These are phyloP conservation scores for Pilasporangium apinafurcum DNA, from an alignment of 352 stramenopile genomes.

Conservation along the genomic window DNA sequence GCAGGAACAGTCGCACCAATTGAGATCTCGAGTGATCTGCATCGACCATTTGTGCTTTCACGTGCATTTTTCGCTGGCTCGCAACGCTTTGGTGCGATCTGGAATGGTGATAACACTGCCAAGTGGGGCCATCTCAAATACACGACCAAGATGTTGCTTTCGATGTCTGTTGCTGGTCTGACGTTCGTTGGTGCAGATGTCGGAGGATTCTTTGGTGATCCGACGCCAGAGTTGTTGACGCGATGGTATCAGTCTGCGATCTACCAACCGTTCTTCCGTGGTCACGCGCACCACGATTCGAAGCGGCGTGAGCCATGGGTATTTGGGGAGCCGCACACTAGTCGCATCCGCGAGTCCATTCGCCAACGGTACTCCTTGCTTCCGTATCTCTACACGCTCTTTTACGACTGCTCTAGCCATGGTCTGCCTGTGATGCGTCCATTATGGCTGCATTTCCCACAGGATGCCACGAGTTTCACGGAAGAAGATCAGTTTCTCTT, in stretches of 20 bases:
- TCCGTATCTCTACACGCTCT: conserved; percentile 94
- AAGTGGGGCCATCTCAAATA: conserved; percentile 96
- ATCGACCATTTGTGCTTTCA: conserved; percentile 97
- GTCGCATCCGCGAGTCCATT: conserved; percentile 85
- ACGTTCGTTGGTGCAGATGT: conserved; percentile 98
- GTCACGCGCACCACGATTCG: conserved; percentile 99
- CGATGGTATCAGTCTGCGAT: conserved; percentile 94
- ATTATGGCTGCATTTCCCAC: conserved; percentile 95
- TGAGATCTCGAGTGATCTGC: conserved; percentile 43
- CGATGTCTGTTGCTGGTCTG: conserved; percentile 93
- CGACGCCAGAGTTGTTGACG: conserved; percentile 94
- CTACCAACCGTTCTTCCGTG: conserved; percentile 98
- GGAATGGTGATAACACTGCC: conserved; percentile 97
- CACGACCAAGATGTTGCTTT: conserved; percentile 96
- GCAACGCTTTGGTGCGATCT: conserved; percentile 96
- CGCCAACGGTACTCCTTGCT: conserved; percentile 95
- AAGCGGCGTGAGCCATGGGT: conserved; percentile 97
- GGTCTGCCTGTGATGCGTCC: conserved; percentile 90
- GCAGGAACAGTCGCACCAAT: conserved; percentile 27
- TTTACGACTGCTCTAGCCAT: conserved; percentile 41
- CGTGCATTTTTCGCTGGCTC: conserved; percentile 97
- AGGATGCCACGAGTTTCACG: conserved; percentile 73
- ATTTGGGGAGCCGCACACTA: conserved; percentile 93
- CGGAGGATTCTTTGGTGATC: conserved; percentile 98
- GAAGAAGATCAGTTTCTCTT: conserved; percentile 96